A percentile compares a stretch with the other conserved stretches of the same genome.
Evolutionary conservation across 179 eudicot genomes (phyloP).

Genomic region (Sideroxylon spinosum): DNA sequence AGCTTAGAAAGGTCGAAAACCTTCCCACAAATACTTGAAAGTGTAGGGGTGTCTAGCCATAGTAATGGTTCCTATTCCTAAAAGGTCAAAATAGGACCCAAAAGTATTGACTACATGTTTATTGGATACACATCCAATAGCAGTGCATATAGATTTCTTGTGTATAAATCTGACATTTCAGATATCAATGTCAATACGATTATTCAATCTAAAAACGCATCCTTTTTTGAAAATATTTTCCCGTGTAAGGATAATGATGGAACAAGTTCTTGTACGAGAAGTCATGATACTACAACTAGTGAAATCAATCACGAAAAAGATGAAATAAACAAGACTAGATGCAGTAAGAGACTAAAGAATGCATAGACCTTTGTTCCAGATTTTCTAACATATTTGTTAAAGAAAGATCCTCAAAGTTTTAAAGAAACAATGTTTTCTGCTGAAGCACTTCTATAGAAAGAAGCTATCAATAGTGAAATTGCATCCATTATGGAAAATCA

Average conservation of each 20-base stretch:
- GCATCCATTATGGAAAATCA: neutral
- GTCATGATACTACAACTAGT: neutral
- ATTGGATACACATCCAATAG: slow-evolving; percentile 10
- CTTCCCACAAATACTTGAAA: neutral
- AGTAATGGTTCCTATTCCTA: neutral
- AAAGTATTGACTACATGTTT: neutral
- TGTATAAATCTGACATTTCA: neutral
- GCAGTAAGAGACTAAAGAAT: neutral
- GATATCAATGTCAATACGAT: neutral
- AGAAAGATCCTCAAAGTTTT: neutral
- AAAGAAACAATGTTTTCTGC: neutral
- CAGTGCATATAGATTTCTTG: slow-evolving; percentile 1
- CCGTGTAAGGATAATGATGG: neutral
- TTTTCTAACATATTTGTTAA: neutral
- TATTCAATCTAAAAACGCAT: neutral
- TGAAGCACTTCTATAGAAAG: neutral
- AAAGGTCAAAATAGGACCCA: neutral
- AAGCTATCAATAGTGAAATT: neutral
- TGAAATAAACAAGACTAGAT: neutral
- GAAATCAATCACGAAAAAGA: neutral
- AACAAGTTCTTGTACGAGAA: neutral
- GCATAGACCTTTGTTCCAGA: neutral
- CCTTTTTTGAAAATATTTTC: neutral
- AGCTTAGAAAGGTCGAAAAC: neutral
- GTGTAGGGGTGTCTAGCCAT: slow-evolving; percentile 8